phyloP scores from a whole-genome alignment of 257 asterid genomes.

The Fraxinus quadrangulata region DNA sequence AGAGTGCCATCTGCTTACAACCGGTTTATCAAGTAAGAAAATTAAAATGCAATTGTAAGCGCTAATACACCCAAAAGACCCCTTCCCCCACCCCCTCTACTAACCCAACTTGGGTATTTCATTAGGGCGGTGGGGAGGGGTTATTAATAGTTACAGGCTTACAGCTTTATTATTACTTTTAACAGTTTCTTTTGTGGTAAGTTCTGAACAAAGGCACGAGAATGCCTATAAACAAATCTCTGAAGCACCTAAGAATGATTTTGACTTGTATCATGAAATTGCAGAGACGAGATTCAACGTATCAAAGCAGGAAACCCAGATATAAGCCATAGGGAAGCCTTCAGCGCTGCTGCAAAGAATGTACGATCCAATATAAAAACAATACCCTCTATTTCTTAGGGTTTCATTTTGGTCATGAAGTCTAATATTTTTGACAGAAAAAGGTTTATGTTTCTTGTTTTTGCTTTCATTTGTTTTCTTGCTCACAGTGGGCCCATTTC shows the following conservation, averaged over 20 bases:
- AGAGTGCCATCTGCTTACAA: constrained; percentile 99
- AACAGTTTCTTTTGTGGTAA: constrained; percentile 27
- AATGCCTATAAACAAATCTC: neutral
- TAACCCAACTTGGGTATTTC: constrained; percentile 20
- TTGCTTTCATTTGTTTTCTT: constrained; percentile 33
- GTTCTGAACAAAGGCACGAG: constrained; percentile 18
- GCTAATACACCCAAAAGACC: neutral
- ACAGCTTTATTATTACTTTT: constrained; percentile 46
- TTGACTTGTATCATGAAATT: constrained; percentile 15
- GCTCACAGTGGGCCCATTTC: constrained; percentile 95
- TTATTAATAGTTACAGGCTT: constrained; percentile 25
- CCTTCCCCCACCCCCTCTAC: neutral
- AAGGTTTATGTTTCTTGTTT: neutral
- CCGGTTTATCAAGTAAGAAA: constrained; percentile 89
- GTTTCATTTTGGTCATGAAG: constrained; percentile 9
- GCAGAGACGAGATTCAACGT: constrained; percentile 99
- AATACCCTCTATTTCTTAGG: neutral
- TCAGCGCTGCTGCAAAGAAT: constrained; percentile 99
- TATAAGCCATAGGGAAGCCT: constrained; percentile 99
- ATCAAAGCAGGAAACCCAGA: constrained; percentile 99
- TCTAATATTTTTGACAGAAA: neutral
- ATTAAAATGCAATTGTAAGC: neutral
- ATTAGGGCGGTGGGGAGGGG: neutral
- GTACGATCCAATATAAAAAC: constrained; percentile 66
- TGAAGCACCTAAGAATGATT: constrained; percentile 6